A percentile compares a stretch with the other conserved stretches of the same genome.
phyloP scores from a whole-genome alignment of 495 filamentous ascomycete genomes.

The Tuber indicum region DNA sequence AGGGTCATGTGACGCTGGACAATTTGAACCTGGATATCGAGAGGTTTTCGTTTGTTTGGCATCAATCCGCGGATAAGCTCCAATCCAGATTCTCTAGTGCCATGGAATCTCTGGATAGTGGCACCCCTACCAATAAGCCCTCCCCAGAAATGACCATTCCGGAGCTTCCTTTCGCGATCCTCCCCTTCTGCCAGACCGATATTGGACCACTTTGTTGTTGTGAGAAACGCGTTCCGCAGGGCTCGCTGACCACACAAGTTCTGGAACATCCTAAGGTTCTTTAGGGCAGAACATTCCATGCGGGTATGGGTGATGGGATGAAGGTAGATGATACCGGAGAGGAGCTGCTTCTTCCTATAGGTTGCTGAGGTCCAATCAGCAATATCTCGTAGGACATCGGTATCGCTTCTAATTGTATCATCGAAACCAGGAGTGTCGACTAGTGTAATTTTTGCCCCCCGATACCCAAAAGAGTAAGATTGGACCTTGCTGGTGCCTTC shows the following conservation, averaged over 20 bases:
- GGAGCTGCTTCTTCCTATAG: conserved; percentile 32
- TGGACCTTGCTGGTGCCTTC: conserved; percentile 32
- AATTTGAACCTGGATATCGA: conserved; percentile 46
- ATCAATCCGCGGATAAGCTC: conserved; percentile 33
- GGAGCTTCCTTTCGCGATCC: conserved; percentile 43
- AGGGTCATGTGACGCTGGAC: conserved; percentile 39
- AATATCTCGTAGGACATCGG: conserved; percentile 45
- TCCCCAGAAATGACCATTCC: conserved; percentile 45
- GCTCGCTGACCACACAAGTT: conserved; percentile 44
- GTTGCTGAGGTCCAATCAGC: conserved; percentile 37
- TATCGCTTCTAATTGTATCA: conserved; percentile 46
- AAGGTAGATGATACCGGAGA: conserved; percentile 47
- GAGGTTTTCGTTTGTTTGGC: conserved; percentile 20
- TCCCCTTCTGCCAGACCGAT: conserved; percentile 5
- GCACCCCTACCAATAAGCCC: conserved; percentile 39
- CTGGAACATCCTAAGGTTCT: conserved; percentile 46
- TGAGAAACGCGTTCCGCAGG: conserved; percentile 45
- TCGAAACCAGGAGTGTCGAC: conserved; percentile 52
- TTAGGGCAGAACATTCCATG: conserved; percentile 44
- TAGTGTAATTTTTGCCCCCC: conserved; percentile 39
- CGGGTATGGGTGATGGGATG: conserved; percentile 47
- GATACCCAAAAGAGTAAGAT: conserved; percentile 13
- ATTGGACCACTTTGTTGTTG: conserved; percentile 48
- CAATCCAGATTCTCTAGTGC: conserved; percentile 41
- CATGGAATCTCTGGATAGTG: conserved; percentile 33